Evolutionary conservation across 169 alveolate genomes (phyloP), one percentile per base, ranked within the genome.

Genomic region (Plasmodium knowlesi): DNA sequence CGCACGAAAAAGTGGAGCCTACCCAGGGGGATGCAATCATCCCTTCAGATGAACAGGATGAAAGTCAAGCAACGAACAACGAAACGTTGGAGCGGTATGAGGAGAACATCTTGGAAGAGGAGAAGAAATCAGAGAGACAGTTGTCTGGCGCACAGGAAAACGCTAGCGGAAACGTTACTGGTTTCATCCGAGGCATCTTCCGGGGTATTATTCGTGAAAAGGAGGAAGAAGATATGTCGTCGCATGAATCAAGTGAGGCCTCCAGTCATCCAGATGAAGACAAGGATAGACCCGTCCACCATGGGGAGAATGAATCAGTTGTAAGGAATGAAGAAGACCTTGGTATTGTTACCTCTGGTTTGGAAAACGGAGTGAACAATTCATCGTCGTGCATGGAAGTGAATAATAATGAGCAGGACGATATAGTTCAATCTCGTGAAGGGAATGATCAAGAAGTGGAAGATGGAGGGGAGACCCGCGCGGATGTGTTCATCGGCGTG

Each of bases 1-100:
- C 50, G 32, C 50, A 32, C n/a, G 70, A 37, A 3, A 12, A 37
- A 10, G 25, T 76, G 14, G 83, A 76, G 19, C 22, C 22, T 8
- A 1, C 34, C 25, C 57, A 34, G 10, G 34, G 83, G 19, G 83
- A 19, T 76, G 25, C 19, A 10, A 16, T 76, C 30, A 37, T 76
- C 43, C 83, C 50, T 5, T n/a, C 28, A 32, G 28, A 76, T n/a
- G 32, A 84, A 37, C 84, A 72, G 10, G 30, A 73, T 10, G 78
- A 0, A n/a, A 34, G 37, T 67, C 30, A 67, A 25, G 14, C 3
- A 8, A 12, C 57, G 25, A 39, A n/a, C 30, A 72, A 74, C 41
- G 93, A 74, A 25, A 85, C 93, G 22, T 71, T 84, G 83, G 25
- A 84, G 19, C 22, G 82, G 14, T 84, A 84, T 84, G 83, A 84